phyloP scores from a whole-genome alignment of 1,284 basidiomycete genomes.

The Malassezia restricta region DNA sequence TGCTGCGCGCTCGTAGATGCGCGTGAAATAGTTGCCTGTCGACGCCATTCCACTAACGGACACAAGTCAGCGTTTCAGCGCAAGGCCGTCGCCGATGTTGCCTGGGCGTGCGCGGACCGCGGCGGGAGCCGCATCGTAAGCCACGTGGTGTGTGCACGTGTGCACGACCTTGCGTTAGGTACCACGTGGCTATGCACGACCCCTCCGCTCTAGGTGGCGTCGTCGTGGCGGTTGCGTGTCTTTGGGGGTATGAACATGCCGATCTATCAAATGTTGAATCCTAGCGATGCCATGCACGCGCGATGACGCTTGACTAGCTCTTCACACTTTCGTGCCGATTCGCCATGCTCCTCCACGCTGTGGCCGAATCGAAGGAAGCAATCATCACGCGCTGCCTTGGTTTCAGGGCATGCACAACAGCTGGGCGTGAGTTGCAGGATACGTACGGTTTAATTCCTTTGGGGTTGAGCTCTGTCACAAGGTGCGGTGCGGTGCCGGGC shows the following conservation, averaged over 20 bases:
- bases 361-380: constrained; percentile 66
- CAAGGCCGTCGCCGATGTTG: not conserved
- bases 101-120: too few relatives aligned
- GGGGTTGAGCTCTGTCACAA: constrained; percentile 57
- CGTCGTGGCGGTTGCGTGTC: not conserved
- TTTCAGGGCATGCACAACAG: constrained; percentile 90
- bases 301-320: constrained; percentile 67
- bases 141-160: not conserved
- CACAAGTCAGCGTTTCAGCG: not conserved
- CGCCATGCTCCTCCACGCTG: constrained; percentile 52
- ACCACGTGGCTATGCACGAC: too few relatives aligned
- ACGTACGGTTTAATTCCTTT: constrained; percentile 79
- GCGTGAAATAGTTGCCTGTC: not conserved
- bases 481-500: constrained; percentile 21
- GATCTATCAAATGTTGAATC: constrained; percentile 36
- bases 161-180: not conserved
- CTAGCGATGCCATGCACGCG: constrained; percentile 68
- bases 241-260: not conserved
- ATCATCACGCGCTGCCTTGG: constrained; percentile 77
- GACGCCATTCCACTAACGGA: not conserved
- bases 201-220: not conserved
- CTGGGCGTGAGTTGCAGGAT: not conserved
- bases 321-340: constrained; percentile 65
- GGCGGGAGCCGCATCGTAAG: too few relatives aligned
- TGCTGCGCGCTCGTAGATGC: constrained; percentile 7